Conservation (phyloP, 805 yeast genomes). For the Lipomyces yamadae region DNA sequence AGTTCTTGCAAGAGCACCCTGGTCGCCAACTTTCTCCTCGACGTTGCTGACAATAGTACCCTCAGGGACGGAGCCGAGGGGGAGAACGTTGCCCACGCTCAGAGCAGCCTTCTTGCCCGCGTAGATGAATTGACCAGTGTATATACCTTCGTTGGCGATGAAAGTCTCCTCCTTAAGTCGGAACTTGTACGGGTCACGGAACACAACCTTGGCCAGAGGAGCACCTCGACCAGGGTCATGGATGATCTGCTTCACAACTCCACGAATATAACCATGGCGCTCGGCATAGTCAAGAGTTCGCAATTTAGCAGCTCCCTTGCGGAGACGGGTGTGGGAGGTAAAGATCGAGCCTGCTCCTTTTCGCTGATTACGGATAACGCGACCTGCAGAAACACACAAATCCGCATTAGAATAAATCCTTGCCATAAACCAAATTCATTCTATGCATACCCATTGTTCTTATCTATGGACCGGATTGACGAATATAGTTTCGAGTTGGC, state of each 20-base stretch:
- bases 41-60: conserved; percentile 99
- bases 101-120: conserved; percentile 98
- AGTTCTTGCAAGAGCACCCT: conserved; percentile 99
- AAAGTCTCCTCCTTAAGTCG: conserved; percentile 97
- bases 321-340: conserved; percentile 99
- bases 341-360: conserved; percentile 99
- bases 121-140: conserved; percentile 99
- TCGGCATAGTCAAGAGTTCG: conserved; percentile 99
- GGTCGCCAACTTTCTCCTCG: conserved; percentile 98
- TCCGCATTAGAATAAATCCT: neutral
- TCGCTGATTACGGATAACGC: conserved; percentile 99
- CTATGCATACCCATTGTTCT: conserved; percentile 5
- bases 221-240: conserved; percentile 99
- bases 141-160: conserved; percentile 99
- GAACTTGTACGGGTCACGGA: conserved; percentile 99
- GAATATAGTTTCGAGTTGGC: neutral
- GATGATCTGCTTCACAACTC: conserved; percentile 96
- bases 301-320: conserved; percentile 99
- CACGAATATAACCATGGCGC: conserved; percentile 99
- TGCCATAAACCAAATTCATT: neutral
- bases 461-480: neutral
- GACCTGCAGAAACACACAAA: conserved; percentile 55
- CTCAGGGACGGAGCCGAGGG: conserved; percentile 96
- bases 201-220: conserved; percentile 97
- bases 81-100: conserved; percentile 95